phyloP scores from a whole-genome alignment of 257 asterid species.

The Solanum gracilifrons region DNA sequence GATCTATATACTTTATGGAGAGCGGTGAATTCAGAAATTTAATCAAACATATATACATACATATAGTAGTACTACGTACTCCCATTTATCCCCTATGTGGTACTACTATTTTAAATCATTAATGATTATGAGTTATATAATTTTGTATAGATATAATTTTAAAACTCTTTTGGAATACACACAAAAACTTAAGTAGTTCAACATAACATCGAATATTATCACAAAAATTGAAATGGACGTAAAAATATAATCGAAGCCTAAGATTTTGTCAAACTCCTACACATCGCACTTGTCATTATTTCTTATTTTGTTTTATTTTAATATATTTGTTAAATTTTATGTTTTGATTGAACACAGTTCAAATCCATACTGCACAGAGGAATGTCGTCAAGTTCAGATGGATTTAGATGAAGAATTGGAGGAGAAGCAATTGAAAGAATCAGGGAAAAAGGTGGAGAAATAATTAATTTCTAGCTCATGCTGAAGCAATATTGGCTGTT shows the following conservation, averaged over 20 bases:
- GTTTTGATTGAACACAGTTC: background rate
- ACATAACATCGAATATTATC: background rate
- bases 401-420: background rate
- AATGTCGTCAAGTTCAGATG: background rate
- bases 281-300: background rate
- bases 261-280: background rate
- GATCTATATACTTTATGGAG: background rate
- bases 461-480: background rate
- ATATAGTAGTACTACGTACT: too few relatives aligned
- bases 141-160: background rate
- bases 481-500: background rate
- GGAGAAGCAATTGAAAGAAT: background rate
- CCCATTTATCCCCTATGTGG: background rate
- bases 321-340: background rate
- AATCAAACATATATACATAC: background rate
- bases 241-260: background rate
- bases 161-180: background rate
- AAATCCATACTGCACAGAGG: background rate
- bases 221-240: background rate
- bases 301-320: background rate
- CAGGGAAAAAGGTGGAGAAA: background rate
- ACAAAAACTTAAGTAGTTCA: background rate
- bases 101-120: background rate
- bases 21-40: background rate
- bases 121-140: background rate